These are phyloP conservation scores for Tuctoria greenei DNA, from an alignment of 176 grass and related monocot genomes.

Conservation along the genomic window DNA sequence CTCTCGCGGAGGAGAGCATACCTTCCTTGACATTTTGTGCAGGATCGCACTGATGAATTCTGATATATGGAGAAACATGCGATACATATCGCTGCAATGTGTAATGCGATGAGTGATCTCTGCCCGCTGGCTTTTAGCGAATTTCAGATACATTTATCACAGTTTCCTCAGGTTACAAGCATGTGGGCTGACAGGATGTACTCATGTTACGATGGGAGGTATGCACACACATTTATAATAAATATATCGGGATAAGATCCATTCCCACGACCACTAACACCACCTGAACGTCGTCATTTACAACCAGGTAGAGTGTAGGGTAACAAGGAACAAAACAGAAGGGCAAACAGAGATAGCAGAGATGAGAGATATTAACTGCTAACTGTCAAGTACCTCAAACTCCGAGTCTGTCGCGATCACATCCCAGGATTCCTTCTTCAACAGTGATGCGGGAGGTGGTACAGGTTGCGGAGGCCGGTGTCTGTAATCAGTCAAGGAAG, in stretches of 20 bases:
- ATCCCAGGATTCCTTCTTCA: conserved; percentile 74
- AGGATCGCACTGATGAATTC: too few species aligned
- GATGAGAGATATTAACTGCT: conserved; percentile 50
- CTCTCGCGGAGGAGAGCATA: too few species aligned
- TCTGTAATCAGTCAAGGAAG: conserved; percentile 41
- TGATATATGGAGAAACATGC: neutral
- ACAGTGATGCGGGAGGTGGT: conserved; percentile 32
- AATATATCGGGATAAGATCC: conserved; percentile 33
- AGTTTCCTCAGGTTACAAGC: conserved; percentile 39
- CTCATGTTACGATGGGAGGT: conserved; percentile 16
- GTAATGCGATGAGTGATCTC: neutral
- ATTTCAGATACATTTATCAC: conserved; percentile 35
- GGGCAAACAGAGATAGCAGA: conserved; percentile 29
- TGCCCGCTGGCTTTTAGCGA: neutral
- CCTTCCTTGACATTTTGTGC: too few species aligned
- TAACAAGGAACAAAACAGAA: conserved; percentile 37
- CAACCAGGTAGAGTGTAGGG: conserved; percentile 54
- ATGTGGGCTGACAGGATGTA: conserved; percentile 26
- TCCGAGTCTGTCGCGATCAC: conserved; percentile 76
- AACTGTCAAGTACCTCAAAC: conserved; percentile 71
- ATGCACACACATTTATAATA: conserved; percentile 44
- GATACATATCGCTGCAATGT: neutral
- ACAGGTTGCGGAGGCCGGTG: conserved; percentile 33
- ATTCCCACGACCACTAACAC: conserved; percentile 39
- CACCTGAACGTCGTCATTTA: conserved; percentile 67